These are phyloP conservation scores for Leersia perrieri DNA, from an alignment of 176 grass and related monocot species.

Conservation along the genomic window DNA sequence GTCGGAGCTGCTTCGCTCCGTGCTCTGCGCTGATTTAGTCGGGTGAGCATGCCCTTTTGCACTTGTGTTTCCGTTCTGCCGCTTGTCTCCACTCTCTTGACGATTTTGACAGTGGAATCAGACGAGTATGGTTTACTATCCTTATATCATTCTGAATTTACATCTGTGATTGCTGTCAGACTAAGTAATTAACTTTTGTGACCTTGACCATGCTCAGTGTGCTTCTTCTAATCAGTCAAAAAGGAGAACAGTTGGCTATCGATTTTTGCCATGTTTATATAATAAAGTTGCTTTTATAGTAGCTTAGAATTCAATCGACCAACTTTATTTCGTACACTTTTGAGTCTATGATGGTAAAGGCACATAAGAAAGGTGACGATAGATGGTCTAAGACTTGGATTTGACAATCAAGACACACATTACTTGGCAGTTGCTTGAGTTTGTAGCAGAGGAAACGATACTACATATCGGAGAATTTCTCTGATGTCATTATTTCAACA, in stretches of 20 bases:
- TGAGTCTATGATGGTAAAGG: not conserved
- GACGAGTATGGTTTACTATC: not conserved
- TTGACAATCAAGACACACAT: slow-evolving; percentile 7
- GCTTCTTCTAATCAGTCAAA: not conserved
- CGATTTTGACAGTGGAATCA: slow-evolving; percentile 18
- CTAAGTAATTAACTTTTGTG: not conserved
- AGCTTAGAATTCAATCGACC: not conserved
- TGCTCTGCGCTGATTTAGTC: slow-evolving; percentile 95
- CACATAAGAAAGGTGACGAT: not conserved
- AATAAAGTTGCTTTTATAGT: slow-evolving; percentile 2
- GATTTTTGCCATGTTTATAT: slow-evolving; percentile 26
- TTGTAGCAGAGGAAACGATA: not conserved
- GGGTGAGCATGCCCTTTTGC: slow-evolving; percentile 59
- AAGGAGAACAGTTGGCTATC: not conserved
- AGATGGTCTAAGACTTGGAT: not conserved
- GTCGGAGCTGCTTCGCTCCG: slow-evolving; percentile 85
- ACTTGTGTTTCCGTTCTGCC: slow-evolving; percentile 9
- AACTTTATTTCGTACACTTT: not conserved
- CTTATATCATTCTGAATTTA: slow-evolving; percentile 20
- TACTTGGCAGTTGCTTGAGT: not conserved
- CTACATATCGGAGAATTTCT: not conserved
- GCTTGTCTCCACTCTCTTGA: too few relatives aligned
- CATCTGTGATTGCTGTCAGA: not conserved
- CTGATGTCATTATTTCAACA: not conserved
- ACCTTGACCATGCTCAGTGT: slow-evolving; percentile 18